phyloP scores from a whole-genome alignment of 164 flowering plant genomes.

The Vitis vinifera region DNA sequence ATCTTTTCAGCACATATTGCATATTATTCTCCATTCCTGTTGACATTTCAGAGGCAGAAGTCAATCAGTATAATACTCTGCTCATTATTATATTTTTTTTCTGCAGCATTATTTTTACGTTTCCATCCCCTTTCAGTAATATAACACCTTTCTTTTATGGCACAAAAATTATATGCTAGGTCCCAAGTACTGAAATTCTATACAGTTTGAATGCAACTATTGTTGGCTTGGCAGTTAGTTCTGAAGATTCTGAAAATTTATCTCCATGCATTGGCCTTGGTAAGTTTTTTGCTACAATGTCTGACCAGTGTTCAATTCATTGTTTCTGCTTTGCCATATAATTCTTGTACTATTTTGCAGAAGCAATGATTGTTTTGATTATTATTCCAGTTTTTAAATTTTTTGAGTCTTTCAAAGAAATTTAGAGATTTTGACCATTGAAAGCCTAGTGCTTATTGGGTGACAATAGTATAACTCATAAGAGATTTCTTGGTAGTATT shows the following conservation, averaged over 20 bases:
- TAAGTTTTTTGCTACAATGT: slow-evolving; percentile 28
- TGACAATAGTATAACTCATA: no score
- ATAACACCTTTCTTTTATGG: background rate
- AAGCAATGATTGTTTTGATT: no score
- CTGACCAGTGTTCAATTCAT: background rate
- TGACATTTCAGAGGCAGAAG: no score
- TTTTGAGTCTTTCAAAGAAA: no score
- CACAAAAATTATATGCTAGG: slow-evolving; percentile 35
- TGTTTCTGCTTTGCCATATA: background rate
- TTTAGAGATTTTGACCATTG: background rate
- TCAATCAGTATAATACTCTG: no score
- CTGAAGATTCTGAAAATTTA: slow-evolving; percentile 39
- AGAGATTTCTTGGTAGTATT: no score
- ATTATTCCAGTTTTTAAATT: background rate
- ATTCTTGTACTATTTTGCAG: background rate
- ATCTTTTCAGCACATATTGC: background rate
- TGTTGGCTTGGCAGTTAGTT: slow-evolving; percentile 77
- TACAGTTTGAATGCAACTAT: slow-evolving; percentile 85
- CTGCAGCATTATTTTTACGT: background rate
- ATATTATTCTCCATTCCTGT: background rate
- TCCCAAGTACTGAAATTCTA: slow-evolving; percentile 62
- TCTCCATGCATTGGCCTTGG: slow-evolving; percentile 86
- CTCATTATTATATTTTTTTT: background rate
- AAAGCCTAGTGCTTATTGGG: background rate
- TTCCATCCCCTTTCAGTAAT: background rate